phyloP scores from a whole-genome alignment of 1,284 basidiomycete genomes.

The Moesziomyces sp. region DNA sequence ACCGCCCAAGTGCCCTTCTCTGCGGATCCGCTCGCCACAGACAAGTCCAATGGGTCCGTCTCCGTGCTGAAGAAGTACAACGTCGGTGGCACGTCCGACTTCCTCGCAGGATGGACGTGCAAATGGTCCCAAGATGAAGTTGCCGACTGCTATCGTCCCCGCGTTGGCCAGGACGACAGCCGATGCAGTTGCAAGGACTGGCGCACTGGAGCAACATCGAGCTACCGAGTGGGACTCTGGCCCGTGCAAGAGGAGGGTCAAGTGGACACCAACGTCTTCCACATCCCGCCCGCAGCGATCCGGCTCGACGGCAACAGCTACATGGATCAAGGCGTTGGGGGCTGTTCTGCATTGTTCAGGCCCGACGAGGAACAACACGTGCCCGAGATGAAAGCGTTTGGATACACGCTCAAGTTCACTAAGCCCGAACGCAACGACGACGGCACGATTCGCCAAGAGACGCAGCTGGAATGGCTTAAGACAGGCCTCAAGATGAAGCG shows the following conservation, averaged over 20 bases:
- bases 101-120: slow-evolving; percentile 12
- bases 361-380: background rate
- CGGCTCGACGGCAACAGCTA: slow-evolving; percentile 7
- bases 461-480: too few relatives aligned
- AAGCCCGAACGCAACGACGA: too few relatives aligned
- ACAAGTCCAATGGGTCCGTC: background rate
- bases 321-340: slow-evolving; percentile 15
- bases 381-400: slow-evolving; percentile 9
- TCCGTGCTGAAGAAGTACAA: slow-evolving; percentile 17
- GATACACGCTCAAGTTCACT: background rate
- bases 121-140: background rate
- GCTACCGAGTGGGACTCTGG: slow-evolving; percentile 1
- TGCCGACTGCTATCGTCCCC: slow-evolving; percentile 5
- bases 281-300: slow-evolving; percentile 2
- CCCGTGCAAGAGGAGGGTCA: too few relatives aligned
- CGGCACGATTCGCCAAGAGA: too few relatives aligned
- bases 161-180: slow-evolving; percentile 2
- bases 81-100: slow-evolving; percentile 12
- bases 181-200: slow-evolving; percentile 3
- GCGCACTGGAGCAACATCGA: background rate
- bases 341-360: slow-evolving; percentile 9
- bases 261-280: too few relatives aligned
- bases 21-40: too few relatives aligned
- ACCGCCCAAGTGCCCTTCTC: too few relatives aligned
- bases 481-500: too few relatives aligned